A percentile compares a stretch with the other conserved stretches of the same genome.
Evolutionary conservation across 2,329 filamentous ascomycete genomes (phyloP).

Genomic region (Sphaceloma murrayae): DNA sequence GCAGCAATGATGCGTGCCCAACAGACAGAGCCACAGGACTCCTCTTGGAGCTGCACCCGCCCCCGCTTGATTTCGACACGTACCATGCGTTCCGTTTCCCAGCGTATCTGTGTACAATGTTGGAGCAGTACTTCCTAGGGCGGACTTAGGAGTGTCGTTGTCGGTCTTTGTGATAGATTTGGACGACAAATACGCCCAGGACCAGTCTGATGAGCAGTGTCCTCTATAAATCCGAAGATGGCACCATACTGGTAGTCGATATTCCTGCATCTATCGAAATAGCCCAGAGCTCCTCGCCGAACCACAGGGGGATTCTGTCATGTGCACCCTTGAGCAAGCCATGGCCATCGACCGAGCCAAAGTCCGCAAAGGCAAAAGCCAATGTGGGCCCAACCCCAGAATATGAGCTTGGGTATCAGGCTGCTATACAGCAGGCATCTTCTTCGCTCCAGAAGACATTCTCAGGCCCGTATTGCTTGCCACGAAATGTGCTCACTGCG

Average conservation of each 20-base stretch:
- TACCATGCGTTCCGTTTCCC: no score
- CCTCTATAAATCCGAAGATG: conserved; percentile 44
- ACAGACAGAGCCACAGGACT: no score
- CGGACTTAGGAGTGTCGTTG: no score
- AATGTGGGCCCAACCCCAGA: conserved; percentile 29
- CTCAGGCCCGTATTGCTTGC: conserved; percentile 30
- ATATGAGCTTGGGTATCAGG: conserved; percentile 30
- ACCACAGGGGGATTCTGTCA: conserved; percentile 40
- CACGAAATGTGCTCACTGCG: conserved; percentile 18
- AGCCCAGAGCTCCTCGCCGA: conserved; percentile 42
- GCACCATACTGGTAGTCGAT: conserved; percentile 53
- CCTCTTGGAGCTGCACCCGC: no score
- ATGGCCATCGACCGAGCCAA: conserved; percentile 49
- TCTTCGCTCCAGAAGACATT: conserved; percentile 25
- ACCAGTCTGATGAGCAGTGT: conserved; percentile 28
- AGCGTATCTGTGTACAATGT: no score
- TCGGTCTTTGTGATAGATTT: no score
- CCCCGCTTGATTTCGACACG: no score
- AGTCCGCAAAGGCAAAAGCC: conserved; percentile 37
- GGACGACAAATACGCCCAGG: background rate
- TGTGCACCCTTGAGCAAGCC: conserved; percentile 37
- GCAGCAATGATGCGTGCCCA: no score
- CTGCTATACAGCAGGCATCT: conserved; percentile 33
- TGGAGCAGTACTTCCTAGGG: no score
- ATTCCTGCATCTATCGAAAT: conserved; percentile 60